These are phyloP conservation scores for Zangia roseola DNA, from an alignment of 768 basidiomycete genomes.

Conservation along the genomic window DNA sequence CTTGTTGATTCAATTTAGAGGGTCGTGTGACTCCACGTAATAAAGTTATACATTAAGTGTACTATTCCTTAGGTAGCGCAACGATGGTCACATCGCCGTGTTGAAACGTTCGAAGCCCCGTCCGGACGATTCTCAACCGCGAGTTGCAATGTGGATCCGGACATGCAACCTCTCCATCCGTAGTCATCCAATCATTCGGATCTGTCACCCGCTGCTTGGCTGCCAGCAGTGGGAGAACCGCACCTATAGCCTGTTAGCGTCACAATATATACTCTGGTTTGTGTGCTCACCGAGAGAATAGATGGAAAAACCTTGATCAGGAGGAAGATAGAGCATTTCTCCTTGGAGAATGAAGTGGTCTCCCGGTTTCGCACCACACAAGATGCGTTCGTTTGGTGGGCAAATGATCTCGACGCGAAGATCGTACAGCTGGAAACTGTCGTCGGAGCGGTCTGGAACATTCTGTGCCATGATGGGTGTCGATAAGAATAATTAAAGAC, in stretches of 20 bases:
- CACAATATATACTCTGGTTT: neutral
- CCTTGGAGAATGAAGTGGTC: slow-evolving; percentile 64
- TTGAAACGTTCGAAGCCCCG: slow-evolving; percentile 50
- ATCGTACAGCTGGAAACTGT: slow-evolving; percentile 61
- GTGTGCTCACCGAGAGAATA: slow-evolving; percentile 53
- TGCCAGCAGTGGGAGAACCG: slow-evolving; percentile 64
- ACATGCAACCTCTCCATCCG: slow-evolving; percentile 63
- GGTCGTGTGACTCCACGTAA: no score
- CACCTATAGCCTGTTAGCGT: slow-evolving; percentile 34
- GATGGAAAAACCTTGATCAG: slow-evolving; percentile 64
- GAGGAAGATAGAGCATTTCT: slow-evolving; percentile 61
- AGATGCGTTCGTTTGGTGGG: slow-evolving; percentile 51
- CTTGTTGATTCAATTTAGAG: neutral
- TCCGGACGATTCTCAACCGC: slow-evolving; percentile 49
- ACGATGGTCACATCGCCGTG: slow-evolving; percentile 56
- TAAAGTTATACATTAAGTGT: no score
- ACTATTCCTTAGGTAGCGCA: no score
- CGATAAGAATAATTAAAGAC: no score
- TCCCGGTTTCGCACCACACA: slow-evolving; percentile 64
- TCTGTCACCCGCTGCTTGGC: slow-evolving; percentile 61
- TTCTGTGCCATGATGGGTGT: slow-evolving; percentile 1
- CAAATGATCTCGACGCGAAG: slow-evolving; percentile 63
- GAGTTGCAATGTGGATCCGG: slow-evolving; percentile 68
- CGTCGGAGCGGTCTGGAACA: slow-evolving; percentile 19
- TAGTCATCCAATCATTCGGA: slow-evolving; percentile 65